phyloP scores from a whole-genome alignment of 164 flowering plant genomes.

The Brasenia schreberi region DNA sequence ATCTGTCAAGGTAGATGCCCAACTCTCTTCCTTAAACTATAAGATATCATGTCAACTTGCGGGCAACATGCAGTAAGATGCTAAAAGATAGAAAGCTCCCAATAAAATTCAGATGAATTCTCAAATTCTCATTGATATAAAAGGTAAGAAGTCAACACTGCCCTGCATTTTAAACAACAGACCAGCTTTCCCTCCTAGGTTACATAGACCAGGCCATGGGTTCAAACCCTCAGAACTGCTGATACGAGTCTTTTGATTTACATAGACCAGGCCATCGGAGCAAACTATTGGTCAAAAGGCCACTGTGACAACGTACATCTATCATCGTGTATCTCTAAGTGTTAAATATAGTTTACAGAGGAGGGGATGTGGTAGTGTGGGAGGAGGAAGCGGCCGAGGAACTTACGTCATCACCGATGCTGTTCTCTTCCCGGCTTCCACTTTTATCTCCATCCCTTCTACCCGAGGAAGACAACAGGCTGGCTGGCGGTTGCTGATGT shows the following conservation, averaged over 20 bases:
- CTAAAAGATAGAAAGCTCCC: no score
- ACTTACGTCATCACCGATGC: constrained; percentile 8
- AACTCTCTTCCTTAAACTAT: no score
- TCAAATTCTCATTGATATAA: not conserved
- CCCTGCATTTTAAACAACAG: not conserved
- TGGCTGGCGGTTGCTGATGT: constrained; percentile 2
- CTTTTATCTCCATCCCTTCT: constrained; percentile 10
- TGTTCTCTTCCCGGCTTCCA: constrained; percentile 8
- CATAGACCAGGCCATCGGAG: not conserved
- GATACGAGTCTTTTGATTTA: not conserved
- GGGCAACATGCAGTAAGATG: no score
- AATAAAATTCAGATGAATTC: not conserved
- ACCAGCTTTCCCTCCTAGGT: not conserved
- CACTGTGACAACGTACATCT: not conserved
- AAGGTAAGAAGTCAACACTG: not conserved
- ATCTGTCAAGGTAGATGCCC: no score
- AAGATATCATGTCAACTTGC: no score
- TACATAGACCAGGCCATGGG: not conserved
- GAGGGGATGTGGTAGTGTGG: not conserved
- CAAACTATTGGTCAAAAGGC: not conserved
- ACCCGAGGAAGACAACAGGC: not conserved
- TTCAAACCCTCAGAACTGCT: not conserved
- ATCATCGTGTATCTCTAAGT: not conserved
- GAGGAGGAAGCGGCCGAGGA: constrained; percentile 52
- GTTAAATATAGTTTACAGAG: not conserved